Conservation (phyloP, 176 grass and related monocot genomes). For the Ensete ventricosum region DNA sequence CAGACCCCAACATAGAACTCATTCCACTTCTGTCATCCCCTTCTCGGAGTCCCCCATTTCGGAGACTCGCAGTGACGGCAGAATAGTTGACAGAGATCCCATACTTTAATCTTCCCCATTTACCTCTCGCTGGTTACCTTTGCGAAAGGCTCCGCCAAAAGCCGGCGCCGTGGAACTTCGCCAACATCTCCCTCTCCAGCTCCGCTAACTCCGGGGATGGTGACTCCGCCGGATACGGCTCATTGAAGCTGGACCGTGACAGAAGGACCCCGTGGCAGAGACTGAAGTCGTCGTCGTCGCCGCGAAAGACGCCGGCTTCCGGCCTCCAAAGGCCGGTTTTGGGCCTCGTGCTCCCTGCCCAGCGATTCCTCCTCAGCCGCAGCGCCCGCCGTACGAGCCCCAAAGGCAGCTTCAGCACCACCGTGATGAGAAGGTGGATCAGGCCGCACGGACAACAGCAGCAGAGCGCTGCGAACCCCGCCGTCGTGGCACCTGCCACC, state of each 20-base stretch:
- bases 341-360: neutral
- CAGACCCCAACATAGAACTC: too few species aligned
- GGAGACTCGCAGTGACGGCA: too few species aligned
- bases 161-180: neutral
- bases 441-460: constrained; percentile 13
- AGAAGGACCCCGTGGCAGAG: neutral
- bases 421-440: neutral
- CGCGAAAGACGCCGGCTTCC: neutral
- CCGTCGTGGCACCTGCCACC: neutral
- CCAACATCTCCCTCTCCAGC: constrained; percentile 6
- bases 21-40: too few species aligned
- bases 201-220: neutral
- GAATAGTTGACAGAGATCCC: too few species aligned
- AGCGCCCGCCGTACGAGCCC: neutral
- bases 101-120: too few species aligned
- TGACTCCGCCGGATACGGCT: neutral
- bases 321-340: neutral
- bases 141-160: constrained; percentile 13
- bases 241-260: neutral
- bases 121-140: neutral
- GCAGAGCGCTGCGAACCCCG: constrained; percentile 3
- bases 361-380: neutral
- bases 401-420: neutral
- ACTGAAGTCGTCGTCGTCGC: constrained; percentile 2
- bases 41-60: too few species aligned